Percentiles rank a stretch among this genome's conserved stretches.
Evolutionary conservation across 106 monocot genomes (phyloP).

Genomic region (Cymbidium sinense): DNA sequence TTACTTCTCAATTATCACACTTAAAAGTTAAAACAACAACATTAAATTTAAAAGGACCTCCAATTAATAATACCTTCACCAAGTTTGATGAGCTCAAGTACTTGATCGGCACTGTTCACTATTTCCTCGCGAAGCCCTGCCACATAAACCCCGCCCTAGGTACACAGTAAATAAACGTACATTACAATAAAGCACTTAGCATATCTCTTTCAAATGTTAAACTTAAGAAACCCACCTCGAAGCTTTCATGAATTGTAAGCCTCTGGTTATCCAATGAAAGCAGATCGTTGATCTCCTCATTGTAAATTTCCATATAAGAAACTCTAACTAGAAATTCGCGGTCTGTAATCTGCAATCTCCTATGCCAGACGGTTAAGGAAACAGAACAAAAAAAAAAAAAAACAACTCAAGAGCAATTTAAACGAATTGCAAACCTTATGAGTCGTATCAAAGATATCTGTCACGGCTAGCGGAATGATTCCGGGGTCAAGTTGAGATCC

Average conservation of each 20-base stretch:
- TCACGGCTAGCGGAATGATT: conserved; percentile 72
- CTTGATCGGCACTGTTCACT: conserved; percentile 82
- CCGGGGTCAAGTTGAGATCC: conserved; percentile 71
- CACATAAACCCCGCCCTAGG: conserved; percentile 79
- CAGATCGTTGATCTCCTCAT: conserved; percentile 96
- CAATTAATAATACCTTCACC: conserved; percentile 58
- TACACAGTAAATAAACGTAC: background rate
- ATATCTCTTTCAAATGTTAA: background rate
- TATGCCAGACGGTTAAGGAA: background rate
- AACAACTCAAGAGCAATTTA: background rate
- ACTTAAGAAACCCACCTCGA: conserved; percentile 45
- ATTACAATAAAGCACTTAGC: background rate
- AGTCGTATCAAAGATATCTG: conserved; percentile 50
- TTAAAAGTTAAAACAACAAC: background rate
- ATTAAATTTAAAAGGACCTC: background rate
- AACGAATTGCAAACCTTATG: conserved; percentile 32
- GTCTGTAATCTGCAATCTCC: conserved; percentile 35
- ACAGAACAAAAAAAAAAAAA: background rate
- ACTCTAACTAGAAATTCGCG: conserved; percentile 89
- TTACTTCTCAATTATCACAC: background rate
- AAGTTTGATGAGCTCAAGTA: conserved; percentile 67
- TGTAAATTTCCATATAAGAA: conserved; percentile 99
- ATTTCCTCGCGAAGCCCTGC: conserved; percentile 88
- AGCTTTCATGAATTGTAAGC: conserved; percentile 85
- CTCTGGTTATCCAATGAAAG: conserved; percentile 62